Conservation (phyloP, 306 rosid genomes). For the Cucurbita pepo region DNA sequence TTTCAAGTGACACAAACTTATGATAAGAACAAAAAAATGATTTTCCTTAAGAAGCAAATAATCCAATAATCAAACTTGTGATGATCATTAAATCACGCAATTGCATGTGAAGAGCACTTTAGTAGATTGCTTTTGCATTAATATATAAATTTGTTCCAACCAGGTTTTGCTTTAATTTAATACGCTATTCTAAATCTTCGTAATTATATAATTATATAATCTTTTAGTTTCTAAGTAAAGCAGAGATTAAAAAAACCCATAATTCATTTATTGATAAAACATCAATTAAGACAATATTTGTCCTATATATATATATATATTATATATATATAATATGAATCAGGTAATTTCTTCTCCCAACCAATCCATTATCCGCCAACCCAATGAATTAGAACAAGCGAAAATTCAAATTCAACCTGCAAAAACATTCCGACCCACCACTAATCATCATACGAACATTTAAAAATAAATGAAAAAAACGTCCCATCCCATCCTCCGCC, state of each 20-base stretch:
- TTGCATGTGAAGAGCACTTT: neutral
- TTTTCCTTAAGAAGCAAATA: neutral
- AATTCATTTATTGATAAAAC: neutral
- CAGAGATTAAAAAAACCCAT: neutral
- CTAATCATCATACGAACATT: neutral
- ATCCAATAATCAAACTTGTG: neutral
- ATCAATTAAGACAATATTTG: neutral
- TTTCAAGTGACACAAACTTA: neutral
- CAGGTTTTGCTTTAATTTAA: neutral
- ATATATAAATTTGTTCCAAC: neutral
- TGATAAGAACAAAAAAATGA: neutral
- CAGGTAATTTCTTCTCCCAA: neutral
- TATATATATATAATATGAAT: neutral
- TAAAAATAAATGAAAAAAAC: neutral
- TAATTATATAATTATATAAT: no score
- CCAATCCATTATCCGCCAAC: neutral
- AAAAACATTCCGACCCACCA: neutral
- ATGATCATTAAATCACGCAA: neutral
- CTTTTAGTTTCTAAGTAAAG: no score
- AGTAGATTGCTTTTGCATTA: neutral
- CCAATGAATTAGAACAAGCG: constrained; percentile 3
- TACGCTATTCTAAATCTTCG: neutral
- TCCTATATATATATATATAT: neutral
- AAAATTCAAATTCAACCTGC: neutral
- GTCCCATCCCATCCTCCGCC: neutral